Conservation (phyloP, 352 stramenopile genomes). For the Pythium phragmiticola region DNA sequence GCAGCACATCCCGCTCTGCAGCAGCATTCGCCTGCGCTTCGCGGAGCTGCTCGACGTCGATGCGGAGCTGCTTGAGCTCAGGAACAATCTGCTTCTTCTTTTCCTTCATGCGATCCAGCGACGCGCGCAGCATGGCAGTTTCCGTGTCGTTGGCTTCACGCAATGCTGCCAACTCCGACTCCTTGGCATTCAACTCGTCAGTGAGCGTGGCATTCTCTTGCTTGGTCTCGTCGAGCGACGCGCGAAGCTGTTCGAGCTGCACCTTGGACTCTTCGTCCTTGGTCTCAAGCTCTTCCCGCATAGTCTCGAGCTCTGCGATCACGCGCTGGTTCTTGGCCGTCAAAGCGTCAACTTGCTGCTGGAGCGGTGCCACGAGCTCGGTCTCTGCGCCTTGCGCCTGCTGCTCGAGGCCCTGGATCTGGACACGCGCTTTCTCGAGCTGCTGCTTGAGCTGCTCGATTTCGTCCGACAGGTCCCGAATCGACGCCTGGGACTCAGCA, state of each 20-base stretch:
- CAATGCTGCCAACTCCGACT: conserved; percentile 34
- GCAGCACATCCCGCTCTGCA: conserved; percentile 22
- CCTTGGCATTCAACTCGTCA: conserved; percentile 35
- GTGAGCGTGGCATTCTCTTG: conserved; percentile 34
- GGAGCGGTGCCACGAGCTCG: conserved; percentile 34
- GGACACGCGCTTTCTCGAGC: conserved; percentile 41
- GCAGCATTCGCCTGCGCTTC: conserved; percentile 12
- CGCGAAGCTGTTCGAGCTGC: conserved; percentile 43
- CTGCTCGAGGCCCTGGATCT: conserved; percentile 44
- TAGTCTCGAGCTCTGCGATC: conserved; percentile 45
- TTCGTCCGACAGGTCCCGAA: conserved; percentile 42
- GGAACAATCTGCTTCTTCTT: conserved; percentile 34
- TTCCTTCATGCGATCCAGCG: conserved; percentile 32
- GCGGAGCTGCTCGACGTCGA: conserved; percentile 30
- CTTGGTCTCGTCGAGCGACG: conserved; percentile 33
- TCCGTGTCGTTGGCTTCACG: conserved; percentile 34
- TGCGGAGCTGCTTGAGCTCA: conserved; percentile 36
- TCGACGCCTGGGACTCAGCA: conserved; percentile 29
- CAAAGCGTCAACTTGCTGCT: conserved; percentile 56
- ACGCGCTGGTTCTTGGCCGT: conserved; percentile 64
- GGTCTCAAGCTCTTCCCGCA: conserved; percentile 49
- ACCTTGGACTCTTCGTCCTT: conserved; percentile 33
- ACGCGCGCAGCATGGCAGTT: conserved; percentile 28
- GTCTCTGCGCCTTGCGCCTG: conserved; percentile 37
- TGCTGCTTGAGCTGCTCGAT: conserved; percentile 49